Evolutionary conservation across 2,329 filamentous ascomycete genomes (phyloP), one percentile per base, ranked within the genome.

Genomic region (Chrysosporium queenslandicum): DNA sequence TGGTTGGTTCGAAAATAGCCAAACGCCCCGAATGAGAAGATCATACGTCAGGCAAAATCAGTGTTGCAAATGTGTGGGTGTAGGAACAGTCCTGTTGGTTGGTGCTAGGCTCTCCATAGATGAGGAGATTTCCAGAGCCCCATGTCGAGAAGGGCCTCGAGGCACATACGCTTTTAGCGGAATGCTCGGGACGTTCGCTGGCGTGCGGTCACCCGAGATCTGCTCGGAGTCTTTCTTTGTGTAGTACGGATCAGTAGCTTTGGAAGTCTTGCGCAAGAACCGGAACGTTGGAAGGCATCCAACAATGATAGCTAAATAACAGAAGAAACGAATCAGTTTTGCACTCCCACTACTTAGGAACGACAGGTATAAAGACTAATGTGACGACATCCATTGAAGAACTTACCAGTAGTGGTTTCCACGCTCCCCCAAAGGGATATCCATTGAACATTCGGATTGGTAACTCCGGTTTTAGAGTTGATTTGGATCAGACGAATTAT

Each of bases 401-500:
- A 43, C 51, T 18, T 43, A 53, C 51, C 51, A 30, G 51, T 53
- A 18, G 51, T 53, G n/a, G 51, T 37, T 43, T 53, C 50, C 7
- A 53, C 50, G 1, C 43, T 34, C 1, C 50, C 50, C 50, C 50
- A 53, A 5, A 53, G 42, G 16, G 50, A 16, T 9, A 53, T 9
- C 50, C 50, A 53, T 48, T 53, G 50, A 25, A 53, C 43, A 16
- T 53, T 53, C 27, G 50, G 50, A 12, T 47, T 47, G 1, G 50
- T 53, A 36, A 53, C 21, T 11, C 50, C 50, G 16, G 50, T 53
- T 18, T 47, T 53, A 5, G 50, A 53, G 23, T 43, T 52, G 18
- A 49, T 52, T 21, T 45, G 52, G 40, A 49, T 27, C 18, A 63
- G 61, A 14, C 64, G 60, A 12, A 65, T 56, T 16, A 66, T 53